phyloP scores from a whole-genome alignment of 768 basidiomycete species.

The Pholiota molesta region DNA sequence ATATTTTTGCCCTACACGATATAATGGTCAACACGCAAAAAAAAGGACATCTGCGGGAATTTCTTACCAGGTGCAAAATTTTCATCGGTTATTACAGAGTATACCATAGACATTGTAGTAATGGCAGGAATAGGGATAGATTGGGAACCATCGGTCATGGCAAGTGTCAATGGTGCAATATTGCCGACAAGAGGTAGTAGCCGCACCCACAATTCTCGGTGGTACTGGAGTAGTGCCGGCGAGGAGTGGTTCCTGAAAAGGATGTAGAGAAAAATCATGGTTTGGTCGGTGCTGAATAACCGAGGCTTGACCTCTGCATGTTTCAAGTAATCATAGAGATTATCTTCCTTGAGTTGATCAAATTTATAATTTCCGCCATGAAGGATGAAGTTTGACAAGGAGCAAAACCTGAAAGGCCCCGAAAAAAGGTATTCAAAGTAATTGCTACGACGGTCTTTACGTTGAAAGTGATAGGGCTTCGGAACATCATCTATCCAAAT shows the following conservation, averaged over 20 bases:
- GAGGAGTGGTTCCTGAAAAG: background rate
- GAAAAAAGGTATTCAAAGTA: background rate
- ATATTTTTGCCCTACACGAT: background rate
- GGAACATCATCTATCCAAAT: background rate
- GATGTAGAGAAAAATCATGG: background rate
- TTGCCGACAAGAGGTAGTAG: background rate
- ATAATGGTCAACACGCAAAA: background rate
- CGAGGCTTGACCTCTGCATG: no score
- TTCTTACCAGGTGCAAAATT: no score
- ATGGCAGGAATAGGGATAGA: background rate
- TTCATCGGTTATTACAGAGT: no score
- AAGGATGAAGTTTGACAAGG: background rate
- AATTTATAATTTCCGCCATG: background rate
- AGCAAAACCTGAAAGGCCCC: background rate
- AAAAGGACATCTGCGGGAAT: no score
- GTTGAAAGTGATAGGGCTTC: no score
- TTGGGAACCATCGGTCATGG: background rate
- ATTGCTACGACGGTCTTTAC: background rate
- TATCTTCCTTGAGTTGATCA: background rate
- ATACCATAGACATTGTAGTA: background rate
- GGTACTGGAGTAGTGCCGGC: background rate
- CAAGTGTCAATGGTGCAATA: background rate
- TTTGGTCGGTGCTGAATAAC: background rate
- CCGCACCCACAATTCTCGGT: background rate
- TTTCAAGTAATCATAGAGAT: no score